Evolutionary conservation across 163 green algal genomes (phyloP).

Genomic region (Scenedesmus sp.): DNA sequence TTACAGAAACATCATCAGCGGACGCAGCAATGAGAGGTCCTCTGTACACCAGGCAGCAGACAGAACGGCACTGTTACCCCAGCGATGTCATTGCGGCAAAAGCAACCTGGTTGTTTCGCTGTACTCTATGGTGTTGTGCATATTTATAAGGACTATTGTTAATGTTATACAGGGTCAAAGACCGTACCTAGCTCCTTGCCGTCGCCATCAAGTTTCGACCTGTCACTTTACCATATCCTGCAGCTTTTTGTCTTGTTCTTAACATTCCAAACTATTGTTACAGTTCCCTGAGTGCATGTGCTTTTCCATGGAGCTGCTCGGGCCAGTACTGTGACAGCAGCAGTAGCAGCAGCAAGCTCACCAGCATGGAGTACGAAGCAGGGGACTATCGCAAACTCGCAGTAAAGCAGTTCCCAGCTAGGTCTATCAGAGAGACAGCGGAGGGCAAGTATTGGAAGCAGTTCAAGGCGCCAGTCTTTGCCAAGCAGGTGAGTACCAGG

Average conservation of each 20-base stretch:
- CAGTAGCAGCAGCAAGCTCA: background rate
- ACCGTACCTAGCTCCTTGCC: background rate
- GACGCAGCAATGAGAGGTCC: background rate
- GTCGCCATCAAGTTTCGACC: background rate
- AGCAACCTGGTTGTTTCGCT: background rate
- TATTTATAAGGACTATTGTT: background rate
- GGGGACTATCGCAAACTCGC: slow-evolving; percentile 80
- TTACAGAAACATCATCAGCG: no score
- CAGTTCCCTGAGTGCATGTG: background rate
- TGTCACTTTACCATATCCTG: background rate
- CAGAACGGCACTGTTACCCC: background rate
- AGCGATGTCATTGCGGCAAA: background rate
- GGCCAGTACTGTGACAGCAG: slow-evolving; percentile 17
- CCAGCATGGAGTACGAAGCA: slow-evolving; percentile 61
- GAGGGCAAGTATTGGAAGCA: slow-evolving; percentile 90
- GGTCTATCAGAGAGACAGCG: slow-evolving; percentile 82
- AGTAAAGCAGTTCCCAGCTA: slow-evolving; percentile 75
- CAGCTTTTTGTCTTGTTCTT: background rate
- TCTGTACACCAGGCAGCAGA: background rate
- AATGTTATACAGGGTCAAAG: background rate
- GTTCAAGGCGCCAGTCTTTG: slow-evolving; percentile 73
- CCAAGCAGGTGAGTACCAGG: slow-evolving; percentile 76
- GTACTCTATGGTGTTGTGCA: background rate
- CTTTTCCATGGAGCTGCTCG: background rate
- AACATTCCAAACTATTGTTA: background rate